These are phyloP conservation scores for Linaria vulgaris DNA, from an alignment of 257 asterid species.

Conservation along the genomic window DNA sequence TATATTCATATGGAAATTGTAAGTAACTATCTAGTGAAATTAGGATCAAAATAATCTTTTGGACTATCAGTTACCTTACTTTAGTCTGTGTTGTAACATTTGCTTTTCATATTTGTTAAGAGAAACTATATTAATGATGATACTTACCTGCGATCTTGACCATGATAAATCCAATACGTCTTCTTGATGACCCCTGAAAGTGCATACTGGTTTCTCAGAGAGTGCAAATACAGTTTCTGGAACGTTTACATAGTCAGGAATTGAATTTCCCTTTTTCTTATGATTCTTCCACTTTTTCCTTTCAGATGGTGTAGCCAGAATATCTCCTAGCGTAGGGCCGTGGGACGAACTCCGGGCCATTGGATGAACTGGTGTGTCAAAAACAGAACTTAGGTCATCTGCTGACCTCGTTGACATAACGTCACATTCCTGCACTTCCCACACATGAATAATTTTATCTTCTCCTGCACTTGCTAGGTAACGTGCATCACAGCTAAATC, in stretches of 20 bases:
- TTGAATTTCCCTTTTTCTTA: slow-evolving; percentile 53
- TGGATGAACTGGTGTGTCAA: slow-evolving; percentile 59
- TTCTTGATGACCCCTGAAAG: slow-evolving; percentile 76
- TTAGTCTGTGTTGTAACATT: too few relatives aligned
- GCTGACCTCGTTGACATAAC: slow-evolving; percentile 40
- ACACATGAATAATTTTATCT: slow-evolving; percentile 69
- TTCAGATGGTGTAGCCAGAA: slow-evolving; percentile 48
- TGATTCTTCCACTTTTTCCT: slow-evolving; percentile 44
- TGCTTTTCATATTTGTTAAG: too few relatives aligned
- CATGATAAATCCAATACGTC: slow-evolving; percentile 84
- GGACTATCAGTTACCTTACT: too few relatives aligned
- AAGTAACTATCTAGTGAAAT: too few relatives aligned
- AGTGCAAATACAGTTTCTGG: slow-evolving; percentile 84
- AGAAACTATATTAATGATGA: background rate
- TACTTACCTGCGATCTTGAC: slow-evolving; percentile 79
- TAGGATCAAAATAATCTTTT: too few relatives aligned
- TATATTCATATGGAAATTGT: too few relatives aligned
- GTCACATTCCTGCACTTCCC: slow-evolving; percentile 96
- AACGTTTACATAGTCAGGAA: slow-evolving; percentile 69
- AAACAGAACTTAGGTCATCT: slow-evolving; percentile 40
- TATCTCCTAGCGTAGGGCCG: slow-evolving; percentile 56
- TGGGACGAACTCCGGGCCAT: slow-evolving; percentile 43
- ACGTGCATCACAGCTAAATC: slow-evolving; percentile 63
- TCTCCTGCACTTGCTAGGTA: slow-evolving; percentile 88
- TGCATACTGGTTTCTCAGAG: slow-evolving; percentile 81